Percentiles rank a stretch among this genome's conserved stretches.
Evolutionary conservation across 1,284 basidiomycete species (phyloP).

Genomic region (Ganoderma sinense): DNA sequence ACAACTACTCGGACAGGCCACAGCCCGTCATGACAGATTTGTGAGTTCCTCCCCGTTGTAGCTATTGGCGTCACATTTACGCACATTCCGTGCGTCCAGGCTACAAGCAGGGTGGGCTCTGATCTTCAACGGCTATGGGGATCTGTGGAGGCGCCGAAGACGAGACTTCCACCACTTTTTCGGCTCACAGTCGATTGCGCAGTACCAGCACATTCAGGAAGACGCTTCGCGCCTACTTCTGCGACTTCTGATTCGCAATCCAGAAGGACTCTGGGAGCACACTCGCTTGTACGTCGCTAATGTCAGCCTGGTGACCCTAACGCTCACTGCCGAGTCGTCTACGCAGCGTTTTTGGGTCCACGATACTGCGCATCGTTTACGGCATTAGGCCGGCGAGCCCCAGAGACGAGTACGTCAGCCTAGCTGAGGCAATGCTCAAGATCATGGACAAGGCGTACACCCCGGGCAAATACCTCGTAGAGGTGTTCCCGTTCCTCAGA

Average conservation of each 20-base stretch:
- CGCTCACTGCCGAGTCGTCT: neutral
- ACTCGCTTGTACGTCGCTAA: slow-evolving; percentile 15
- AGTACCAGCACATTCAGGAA: slow-evolving; percentile 17
- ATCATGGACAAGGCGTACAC: slow-evolving; percentile 13
- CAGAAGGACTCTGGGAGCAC: slow-evolving; percentile 10
- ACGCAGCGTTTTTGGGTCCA: slow-evolving; percentile 10
- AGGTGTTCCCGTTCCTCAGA: slow-evolving; percentile 19
- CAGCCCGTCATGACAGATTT: slow-evolving; percentile 17
- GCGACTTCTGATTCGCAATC: slow-evolving; percentile 4
- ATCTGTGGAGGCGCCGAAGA: slow-evolving; percentile 19
- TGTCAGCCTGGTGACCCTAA: neutral
- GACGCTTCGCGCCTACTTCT: slow-evolving; percentile 11
- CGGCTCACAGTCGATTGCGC: slow-evolving; percentile 4
- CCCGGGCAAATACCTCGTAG: slow-evolving; percentile 24
- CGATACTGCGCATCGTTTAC: slow-evolving; percentile 38
- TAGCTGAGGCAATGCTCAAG: slow-evolving; percentile 10
- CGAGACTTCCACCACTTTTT: slow-evolving; percentile 20
- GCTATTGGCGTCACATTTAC: too few relatives aligned
- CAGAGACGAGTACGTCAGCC: slow-evolving; percentile 10
- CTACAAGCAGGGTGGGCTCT: slow-evolving; percentile 15
- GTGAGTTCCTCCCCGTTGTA: slow-evolving; percentile 6
- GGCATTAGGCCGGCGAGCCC: slow-evolving; percentile 38
- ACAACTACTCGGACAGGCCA: slow-evolving; percentile 28
- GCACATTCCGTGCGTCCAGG: neutral
- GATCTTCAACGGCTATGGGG: slow-evolving; percentile 13